These are phyloP conservation scores for Trichosanthes truncata DNA, from an alignment of 306 rosid species.

Conservation along the genomic window DNA sequence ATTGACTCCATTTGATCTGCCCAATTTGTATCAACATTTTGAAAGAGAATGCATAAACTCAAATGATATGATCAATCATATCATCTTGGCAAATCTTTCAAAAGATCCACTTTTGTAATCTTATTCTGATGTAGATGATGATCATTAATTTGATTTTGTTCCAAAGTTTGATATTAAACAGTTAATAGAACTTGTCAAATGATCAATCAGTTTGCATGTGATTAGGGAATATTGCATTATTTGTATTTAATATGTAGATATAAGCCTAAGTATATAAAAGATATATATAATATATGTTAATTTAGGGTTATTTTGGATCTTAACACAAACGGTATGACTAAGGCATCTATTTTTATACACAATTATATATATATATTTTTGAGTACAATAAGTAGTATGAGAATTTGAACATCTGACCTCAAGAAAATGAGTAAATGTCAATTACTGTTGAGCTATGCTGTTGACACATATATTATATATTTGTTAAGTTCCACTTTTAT, in stretches of 20 bases:
- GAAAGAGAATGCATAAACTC: not conserved
- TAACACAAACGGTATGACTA: not conserved
- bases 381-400: too few species aligned
- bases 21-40: not conserved
- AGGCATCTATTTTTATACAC: not conserved
- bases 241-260: constrained; percentile 11
- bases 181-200: not conserved
- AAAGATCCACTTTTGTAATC: not conserved
- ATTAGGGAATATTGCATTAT: constrained; percentile 46
- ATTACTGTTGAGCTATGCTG: too few species aligned
- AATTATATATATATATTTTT: too few species aligned
- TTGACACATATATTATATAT: too few species aligned
- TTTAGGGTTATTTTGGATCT: not conserved
- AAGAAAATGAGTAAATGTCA: too few species aligned
- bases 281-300: not conserved
- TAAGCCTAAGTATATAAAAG: not conserved
- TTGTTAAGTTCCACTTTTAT: too few species aligned
- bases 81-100: constrained; percentile 1
- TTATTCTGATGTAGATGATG: not conserved
- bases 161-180: not conserved
- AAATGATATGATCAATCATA: not conserved
- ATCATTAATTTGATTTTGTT: not conserved
- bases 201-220: constrained; percentile 19
- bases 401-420: too few species aligned
- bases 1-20: not conserved